Conservation (phyloP, 2,329 filamentous ascomycete genomes). For the Aspergillus aculeatinus region DNA sequence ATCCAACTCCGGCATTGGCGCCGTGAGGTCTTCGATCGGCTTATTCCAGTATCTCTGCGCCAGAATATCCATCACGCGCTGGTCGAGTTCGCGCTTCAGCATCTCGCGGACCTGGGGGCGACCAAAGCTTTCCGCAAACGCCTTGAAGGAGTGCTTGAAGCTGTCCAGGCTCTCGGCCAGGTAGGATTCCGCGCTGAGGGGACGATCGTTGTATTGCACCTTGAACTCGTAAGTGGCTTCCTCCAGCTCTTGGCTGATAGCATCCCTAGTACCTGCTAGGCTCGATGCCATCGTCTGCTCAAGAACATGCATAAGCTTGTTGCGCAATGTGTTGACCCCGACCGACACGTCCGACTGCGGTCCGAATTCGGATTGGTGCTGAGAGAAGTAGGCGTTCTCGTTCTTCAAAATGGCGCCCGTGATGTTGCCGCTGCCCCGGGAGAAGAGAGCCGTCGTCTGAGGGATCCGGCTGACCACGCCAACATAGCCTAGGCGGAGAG, state of each 20-base stretch:
- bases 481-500: constrained; percentile 90
- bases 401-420: constrained; percentile 80
- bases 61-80: constrained; percentile 88
- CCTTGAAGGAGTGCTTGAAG: constrained; percentile 97
- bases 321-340: constrained; percentile 81
- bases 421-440: constrained; percentile 76
- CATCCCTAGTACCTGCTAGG: constrained; percentile 82
- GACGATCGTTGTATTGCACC: constrained; percentile 97
- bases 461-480: constrained; percentile 89
- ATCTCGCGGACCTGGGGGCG: constrained; percentile 84
- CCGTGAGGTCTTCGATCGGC: constrained; percentile 78
- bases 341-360: constrained; percentile 69
- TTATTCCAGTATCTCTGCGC: constrained; percentile 98
- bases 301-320: constrained; percentile 94
- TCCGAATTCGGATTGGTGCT: constrained; percentile 79
- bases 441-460: constrained; percentile 68
- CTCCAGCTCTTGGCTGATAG: constrained; percentile 90
- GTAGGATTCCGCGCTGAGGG: constrained; percentile 92
- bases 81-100: constrained; percentile 88
- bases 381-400: constrained; percentile 80
- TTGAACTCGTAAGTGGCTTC: constrained; percentile 99
- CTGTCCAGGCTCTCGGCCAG: constrained; percentile 90
- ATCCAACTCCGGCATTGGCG: constrained; percentile 66
- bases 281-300: constrained; percentile 97
- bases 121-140: constrained; percentile 86